Base-by-base conservation (phyloP, 192 early-diverging fungal species). In the Tieghemiomyces parasiticus region DNA sequence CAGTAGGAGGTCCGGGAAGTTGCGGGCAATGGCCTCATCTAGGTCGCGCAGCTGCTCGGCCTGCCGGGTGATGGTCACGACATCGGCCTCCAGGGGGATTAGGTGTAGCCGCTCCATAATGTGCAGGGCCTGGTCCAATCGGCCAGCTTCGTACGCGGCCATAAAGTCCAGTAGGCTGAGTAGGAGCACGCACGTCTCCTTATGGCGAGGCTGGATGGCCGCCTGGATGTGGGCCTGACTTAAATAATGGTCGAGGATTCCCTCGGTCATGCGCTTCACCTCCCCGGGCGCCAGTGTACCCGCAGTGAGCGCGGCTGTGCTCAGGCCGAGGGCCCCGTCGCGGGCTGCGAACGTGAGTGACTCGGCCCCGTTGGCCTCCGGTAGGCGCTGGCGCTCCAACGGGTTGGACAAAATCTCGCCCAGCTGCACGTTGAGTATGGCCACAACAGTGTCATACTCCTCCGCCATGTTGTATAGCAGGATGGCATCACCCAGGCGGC, bases 1-100 rank as follows among this genome's bases (percentile, higher is more conserved):
- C 28, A 91, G 64, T 22, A 97, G 63, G 8, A 93, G 68, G 12
- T 86, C 77, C 10, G 92, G 84, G 61, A 93, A 74, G 68, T 84
- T 85, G 26, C 79, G 77, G 12, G 80, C 74, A 24, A 97, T 78
- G 9, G 68, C 61, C 44, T 87, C 85, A 44, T 87, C 82, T 55
- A 89, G 65, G 1, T 24, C 61, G 31, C 71, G 65, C 47, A 92
- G 85, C n/a, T 78, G 74, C 28, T 86, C 80, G 0, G 81, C 83
- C 28, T 80, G 71, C 65, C 78, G 77, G 34, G 75, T 66, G 22
- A 89, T 78, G 19, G 62, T 56, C 0, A 67, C 56, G 59, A 82
- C 73, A 61, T 89, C 83, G 14, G 61, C 67, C 10, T 70, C 70
- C 25, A 79, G 58, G 0, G 90, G 89, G 38, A 93, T 66, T 46